These are phyloP conservation scores for Garcia nutans DNA, from an alignment of 345 rosid genomes.

Conservation along the genomic window DNA sequence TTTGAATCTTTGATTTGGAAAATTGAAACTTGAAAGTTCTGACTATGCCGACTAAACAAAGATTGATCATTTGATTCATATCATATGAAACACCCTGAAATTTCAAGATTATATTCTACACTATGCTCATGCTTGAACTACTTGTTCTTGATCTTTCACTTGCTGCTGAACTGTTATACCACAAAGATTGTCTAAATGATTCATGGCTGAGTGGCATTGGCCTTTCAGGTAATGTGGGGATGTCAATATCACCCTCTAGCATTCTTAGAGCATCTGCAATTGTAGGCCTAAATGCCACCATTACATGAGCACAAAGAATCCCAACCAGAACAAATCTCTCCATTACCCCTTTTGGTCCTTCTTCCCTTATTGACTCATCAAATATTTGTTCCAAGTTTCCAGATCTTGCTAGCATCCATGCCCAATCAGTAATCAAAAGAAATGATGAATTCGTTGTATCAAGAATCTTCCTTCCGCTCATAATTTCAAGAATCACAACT, in stretches of 20 bases:
- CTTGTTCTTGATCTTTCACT: slow-evolving; percentile 21
- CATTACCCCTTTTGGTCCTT: slow-evolving; percentile 53
- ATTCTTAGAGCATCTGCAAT: slow-evolving; percentile 53
- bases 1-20: neutral
- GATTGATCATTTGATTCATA: no score
- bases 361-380: slow-evolving; percentile 43
- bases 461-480: slow-evolving; percentile 55
- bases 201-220: slow-evolving; percentile 59
- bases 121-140: slow-evolving; percentile 15
- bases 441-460: slow-evolving; percentile 42
- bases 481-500: slow-evolving; percentile 50
- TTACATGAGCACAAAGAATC: slow-evolving; percentile 60
- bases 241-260: slow-evolving; percentile 61
- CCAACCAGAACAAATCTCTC: slow-evolving; percentile 65
- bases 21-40: neutral
- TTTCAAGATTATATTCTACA: neutral
- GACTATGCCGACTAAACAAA: neutral
- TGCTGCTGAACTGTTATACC: slow-evolving; percentile 3
- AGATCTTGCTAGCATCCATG: slow-evolving; percentile 43
- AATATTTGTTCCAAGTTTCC: slow-evolving; percentile 38
- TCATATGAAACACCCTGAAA: no score
- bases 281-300: slow-evolving; percentile 60
- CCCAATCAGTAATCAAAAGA: slow-evolving; percentile 58
- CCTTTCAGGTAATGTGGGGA: slow-evolving; percentile 58
- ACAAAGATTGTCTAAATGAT: slow-evolving; percentile 34